These are phyloP conservation scores for Ajuga chamaepitys DNA, from an alignment of 257 asterid genomes.

Conservation along the genomic window DNA sequence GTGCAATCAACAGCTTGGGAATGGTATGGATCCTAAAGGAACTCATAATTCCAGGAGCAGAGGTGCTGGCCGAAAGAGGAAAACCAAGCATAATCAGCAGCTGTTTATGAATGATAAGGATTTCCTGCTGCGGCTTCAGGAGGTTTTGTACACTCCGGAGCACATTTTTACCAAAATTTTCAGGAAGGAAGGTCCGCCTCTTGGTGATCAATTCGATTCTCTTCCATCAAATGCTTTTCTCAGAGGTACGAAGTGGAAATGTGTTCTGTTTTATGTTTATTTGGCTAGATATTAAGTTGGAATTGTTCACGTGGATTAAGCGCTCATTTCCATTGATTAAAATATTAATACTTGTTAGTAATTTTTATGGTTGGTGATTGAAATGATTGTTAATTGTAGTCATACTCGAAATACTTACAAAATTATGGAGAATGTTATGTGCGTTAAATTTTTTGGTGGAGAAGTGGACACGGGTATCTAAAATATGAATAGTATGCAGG, in stretches of 20 bases:
- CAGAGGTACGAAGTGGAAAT: constrained; percentile 15
- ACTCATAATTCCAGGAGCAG: constrained; percentile 17
- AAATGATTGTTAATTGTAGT: not conserved
- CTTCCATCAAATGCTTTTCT: constrained; percentile 56
- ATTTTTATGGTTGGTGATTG: not conserved
- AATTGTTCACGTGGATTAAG: constrained; percentile 1
- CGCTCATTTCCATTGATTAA: not conserved
- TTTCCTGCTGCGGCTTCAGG: constrained; percentile 62
- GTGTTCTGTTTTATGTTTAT: not conserved
- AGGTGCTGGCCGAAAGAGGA: constrained; percentile 13
- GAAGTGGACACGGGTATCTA: not conserved
- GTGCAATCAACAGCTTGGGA: constrained; percentile 14
- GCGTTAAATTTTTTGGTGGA: not conserved
- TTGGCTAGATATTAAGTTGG: not conserved
- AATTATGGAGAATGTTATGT: not conserved
- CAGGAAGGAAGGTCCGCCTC: constrained; percentile 86
- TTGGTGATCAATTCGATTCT: constrained; percentile 66
- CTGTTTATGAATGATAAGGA: constrained; percentile 52
- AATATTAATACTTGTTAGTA: not conserved
- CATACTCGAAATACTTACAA: not conserved
- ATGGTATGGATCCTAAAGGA: constrained; percentile 21
- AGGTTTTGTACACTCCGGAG: constrained; percentile 57
- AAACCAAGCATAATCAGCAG: constrained; percentile 31
- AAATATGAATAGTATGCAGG: not conserved
- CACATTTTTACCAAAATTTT: constrained; percentile 56